Evolutionary conservation across 441 rosid species (phyloP).

Genomic region (Adansonia rubrostipa): DNA sequence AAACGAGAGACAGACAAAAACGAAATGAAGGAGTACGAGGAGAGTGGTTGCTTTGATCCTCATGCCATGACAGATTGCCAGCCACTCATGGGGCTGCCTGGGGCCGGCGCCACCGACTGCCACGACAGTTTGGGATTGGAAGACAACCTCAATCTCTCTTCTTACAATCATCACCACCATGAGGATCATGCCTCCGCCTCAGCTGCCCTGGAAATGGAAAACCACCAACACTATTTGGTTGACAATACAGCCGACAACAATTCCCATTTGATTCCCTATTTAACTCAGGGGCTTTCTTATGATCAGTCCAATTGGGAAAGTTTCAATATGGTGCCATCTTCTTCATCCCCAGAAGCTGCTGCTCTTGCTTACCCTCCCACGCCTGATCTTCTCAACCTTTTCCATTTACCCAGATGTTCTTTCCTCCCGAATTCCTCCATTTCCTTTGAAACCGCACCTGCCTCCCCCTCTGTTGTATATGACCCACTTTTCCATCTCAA

Average conservation of each 20-base stretch:
- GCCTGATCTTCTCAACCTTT: slow-evolving; percentile 74
- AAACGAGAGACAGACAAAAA: background rate
- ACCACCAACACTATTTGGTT: slow-evolving; percentile 41
- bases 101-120: slow-evolving; percentile 34
- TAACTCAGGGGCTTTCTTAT: slow-evolving; percentile 34
- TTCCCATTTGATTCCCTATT: slow-evolving; percentile 49
- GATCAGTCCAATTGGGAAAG: slow-evolving; percentile 48
- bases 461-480: slow-evolving; percentile 47
- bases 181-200: slow-evolving; percentile 9
- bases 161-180: slow-evolving; percentile 39
- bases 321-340: slow-evolving; percentile 34
- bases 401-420: slow-evolving; percentile 55
- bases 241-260: background rate
- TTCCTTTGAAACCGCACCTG: slow-evolving; percentile 46
- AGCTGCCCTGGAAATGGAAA: slow-evolving; percentile 35
- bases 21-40: slow-evolving; percentile 43
- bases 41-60: slow-evolving; percentile 50
- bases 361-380: slow-evolving; percentile 33
- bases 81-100: slow-evolving; percentile 28
- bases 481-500: slow-evolving; percentile 70
- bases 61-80: slow-evolving; percentile 38
- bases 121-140: slow-evolving; percentile 38
- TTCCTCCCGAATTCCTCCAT: slow-evolving; percentile 50
- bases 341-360: slow-evolving; percentile 32
- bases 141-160: slow-evolving; percentile 43